These are phyloP conservation scores for Suillus subluteus DNA, from an alignment of 768 basidiomycete genomes.

Conservation along the genomic window DNA sequence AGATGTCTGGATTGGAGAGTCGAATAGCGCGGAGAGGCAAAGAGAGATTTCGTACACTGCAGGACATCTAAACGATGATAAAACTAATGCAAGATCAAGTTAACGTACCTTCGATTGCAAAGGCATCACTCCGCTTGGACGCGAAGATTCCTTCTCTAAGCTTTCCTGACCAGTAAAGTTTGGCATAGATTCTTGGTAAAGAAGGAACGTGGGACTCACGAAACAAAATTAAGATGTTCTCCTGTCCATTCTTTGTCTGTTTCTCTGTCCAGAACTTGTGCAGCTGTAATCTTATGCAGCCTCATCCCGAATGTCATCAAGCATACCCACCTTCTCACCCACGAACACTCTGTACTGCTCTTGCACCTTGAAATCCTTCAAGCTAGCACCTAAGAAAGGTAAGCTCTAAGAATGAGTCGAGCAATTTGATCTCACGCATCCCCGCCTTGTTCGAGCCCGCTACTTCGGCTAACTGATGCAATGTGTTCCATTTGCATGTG, in stretches of 20 bases:
- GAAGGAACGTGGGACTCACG: constrained; percentile 46
- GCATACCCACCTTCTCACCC: constrained; percentile 63
- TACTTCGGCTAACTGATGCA: constrained; percentile 75
- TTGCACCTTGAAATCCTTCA: constrained; percentile 62
- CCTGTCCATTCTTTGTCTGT: constrained; percentile 54
- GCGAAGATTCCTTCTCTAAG: constrained; percentile 74
- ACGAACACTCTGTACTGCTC: constrained; percentile 71
- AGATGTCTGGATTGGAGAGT: constrained; percentile 60
- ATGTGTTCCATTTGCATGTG: constrained; percentile 59
- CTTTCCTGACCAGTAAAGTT: constrained; percentile 55
- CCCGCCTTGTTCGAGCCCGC: constrained; percentile 74
- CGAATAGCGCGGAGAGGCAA: constrained; percentile 64
- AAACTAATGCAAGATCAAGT: background rate
- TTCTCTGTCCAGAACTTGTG: constrained; percentile 22
- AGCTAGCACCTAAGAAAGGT: constrained; percentile 44
- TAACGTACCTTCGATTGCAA: constrained; percentile 67
- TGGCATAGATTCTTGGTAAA: background rate
- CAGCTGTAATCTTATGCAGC: constrained; percentile 31
- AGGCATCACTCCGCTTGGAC: constrained; percentile 58
- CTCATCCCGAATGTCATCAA: constrained; percentile 49
- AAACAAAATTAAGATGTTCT: constrained; percentile 74
- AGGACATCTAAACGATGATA: constrained; percentile 4
- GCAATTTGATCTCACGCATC: constrained; percentile 60
- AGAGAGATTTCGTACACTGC: constrained; percentile 78
- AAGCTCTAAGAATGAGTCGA: background rate